Conservation (phyloP, 2,329 filamentous ascomycete species). For the Bipolaris zeicola region DNA sequence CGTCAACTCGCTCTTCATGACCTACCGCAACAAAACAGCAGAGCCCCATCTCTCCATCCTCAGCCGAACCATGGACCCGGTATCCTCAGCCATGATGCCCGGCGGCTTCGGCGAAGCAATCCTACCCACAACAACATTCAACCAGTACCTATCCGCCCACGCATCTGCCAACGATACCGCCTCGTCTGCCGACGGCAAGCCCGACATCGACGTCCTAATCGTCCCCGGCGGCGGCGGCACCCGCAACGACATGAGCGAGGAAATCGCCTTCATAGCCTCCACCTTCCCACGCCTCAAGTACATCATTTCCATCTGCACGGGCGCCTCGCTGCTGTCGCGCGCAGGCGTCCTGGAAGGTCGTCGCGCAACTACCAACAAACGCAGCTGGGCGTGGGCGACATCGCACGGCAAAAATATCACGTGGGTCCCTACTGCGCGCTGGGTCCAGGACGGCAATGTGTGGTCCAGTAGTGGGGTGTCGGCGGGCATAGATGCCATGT, state of each 20-base stretch:
- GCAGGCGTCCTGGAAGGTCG: slow-evolving; percentile 65
- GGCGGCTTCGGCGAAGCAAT: slow-evolving; percentile 46
- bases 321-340: slow-evolving; percentile 62
- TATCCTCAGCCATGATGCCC: slow-evolving; percentile 27
- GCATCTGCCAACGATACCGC: background rate
- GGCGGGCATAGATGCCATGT: slow-evolving; percentile 65
- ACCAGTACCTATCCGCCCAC: background rate
- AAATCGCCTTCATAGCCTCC: slow-evolving; percentile 56
- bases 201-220: slow-evolving; percentile 64
- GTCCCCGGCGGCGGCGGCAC: slow-evolving; percentile 67
- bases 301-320: slow-evolving; percentile 70
- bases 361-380: slow-evolving; percentile 70
- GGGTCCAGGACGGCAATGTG: slow-evolving; percentile 68
- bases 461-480: slow-evolving; percentile 68
- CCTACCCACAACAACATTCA: slow-evolving; percentile 60
- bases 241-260: slow-evolving; percentile 37
- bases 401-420: slow-evolving; percentile 55
- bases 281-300: slow-evolving; percentile 57
- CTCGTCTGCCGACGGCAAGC: background rate
- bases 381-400: slow-evolving; percentile 56
- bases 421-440: slow-evolving; percentile 63
- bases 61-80: slow-evolving; percentile 36
- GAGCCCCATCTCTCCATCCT: slow-evolving; percentile 35
- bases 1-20: slow-evolving; percentile 43
- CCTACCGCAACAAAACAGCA: slow-evolving; percentile 25